Base-by-base conservation (phyloP, 768 basidiomycete species). In the Pseudohyphozyma bogoriensis region DNA sequence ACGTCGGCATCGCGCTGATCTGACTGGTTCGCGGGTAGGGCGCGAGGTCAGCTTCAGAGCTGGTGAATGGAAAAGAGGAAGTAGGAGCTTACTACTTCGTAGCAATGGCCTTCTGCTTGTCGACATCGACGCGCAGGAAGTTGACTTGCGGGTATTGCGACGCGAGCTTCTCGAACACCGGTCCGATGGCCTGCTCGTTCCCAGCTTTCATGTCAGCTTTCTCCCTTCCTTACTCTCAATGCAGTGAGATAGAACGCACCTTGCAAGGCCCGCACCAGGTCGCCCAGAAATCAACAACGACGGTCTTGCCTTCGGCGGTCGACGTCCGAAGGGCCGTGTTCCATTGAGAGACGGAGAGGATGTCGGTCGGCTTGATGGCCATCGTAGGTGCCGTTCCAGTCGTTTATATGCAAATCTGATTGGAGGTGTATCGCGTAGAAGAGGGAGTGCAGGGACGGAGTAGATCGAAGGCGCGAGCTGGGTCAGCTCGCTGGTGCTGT, bases 1-100 rank as follows among this genome's bases (percentile, higher is more conserved):
- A 66, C n/a, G 65, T 66, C 1, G 65, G 65, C 65, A 66, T 66
- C 0, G 64, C 64, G 12, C 52, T 53, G 50, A 65, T 42, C 31
- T 60, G 24, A 42, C 36, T 57, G 51, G 13, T 53, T 40, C 1
- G 50, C 22, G 22, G 22, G n/a, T n/a, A n/a, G n/a, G n/a, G n/a
- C n/a, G n/a, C n/a, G n/a, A n/a, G n/a, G n/a, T n/a, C n/a, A 36
- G 13, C 16, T 15, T 24, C 33, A 46, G 22, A 6, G n/a, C 28
- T 20, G 50, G 1, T 1, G 13, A 8, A n/a, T 10, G 33, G 36
- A 12, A 13, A 18, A 20, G 16, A 50, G 22, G 50, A 35, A n/a
- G 42, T 6, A 9, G 22, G 33, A 6, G 12, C 54, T 36, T 29
- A 61, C 33, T 62, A 62, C 42, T 59, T 62, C 9, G 40, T 12